A percentile compares a stretch with the other conserved stretches of the same genome.
Evolutionary conservation across 805 yeast species (phyloP).

Genomic region (Yarrowia sp.): DNA sequence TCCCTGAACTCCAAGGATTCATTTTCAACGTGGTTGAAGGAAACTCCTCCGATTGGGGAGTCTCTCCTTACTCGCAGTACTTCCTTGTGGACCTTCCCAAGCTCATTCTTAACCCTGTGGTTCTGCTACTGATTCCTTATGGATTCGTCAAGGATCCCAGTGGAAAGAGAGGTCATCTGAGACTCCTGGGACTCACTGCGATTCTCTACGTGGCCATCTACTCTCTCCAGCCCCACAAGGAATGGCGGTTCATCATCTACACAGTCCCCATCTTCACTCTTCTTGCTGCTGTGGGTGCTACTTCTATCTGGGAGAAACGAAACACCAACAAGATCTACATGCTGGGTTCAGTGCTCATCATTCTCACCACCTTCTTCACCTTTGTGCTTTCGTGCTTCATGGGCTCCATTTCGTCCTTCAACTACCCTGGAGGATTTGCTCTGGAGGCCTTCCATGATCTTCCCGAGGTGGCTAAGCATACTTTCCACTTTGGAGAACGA

Average conservation of each 20-base stretch:
- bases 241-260: constrained; percentile 86
- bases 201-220: constrained; percentile 55
- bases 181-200: constrained; percentile 50
- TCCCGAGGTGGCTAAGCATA: constrained; percentile 32
- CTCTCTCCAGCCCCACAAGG: constrained; percentile 88
- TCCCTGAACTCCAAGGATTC: constrained; percentile 76
- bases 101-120: constrained; percentile 37
- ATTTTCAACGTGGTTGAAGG: constrained; percentile 74
- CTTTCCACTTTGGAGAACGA: constrained; percentile 21
- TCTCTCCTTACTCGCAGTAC: constrained; percentile 69
- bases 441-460: constrained; percentile 50
- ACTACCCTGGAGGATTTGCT: constrained; percentile 90
- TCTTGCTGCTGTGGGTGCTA: constrained; percentile 60
- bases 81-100: constrained; percentile 53
- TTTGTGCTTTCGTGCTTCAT: constrained; percentile 47
- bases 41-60: constrained; percentile 77
- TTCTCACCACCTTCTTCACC: constrained; percentile 40
- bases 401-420: constrained; percentile 62
- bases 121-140: constrained; percentile 43
- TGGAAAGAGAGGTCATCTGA: constrained; percentile 35
- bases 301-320: constrained; percentile 40
- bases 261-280: constrained; percentile 64
- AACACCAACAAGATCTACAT: constrained; percentile 31
- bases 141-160: constrained; percentile 43
- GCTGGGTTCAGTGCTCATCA: constrained; percentile 37